Conservation (phyloP, 106 monocot species). For the Dioscorea alata region DNA sequence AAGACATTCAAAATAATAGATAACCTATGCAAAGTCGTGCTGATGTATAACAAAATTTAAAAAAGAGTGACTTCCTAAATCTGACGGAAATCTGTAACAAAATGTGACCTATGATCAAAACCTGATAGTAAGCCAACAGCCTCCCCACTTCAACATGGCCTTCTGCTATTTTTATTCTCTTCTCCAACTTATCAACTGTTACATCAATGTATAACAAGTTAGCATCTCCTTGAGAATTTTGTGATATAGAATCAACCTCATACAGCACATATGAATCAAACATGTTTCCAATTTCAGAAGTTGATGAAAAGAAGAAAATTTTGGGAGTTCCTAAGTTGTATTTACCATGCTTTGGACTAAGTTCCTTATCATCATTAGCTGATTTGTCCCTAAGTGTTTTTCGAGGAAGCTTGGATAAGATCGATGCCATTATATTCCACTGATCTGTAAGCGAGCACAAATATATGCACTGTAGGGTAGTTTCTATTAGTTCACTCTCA, state of each 20-base stretch:
- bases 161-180: slow-evolving; percentile 61
- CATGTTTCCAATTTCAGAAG: slow-evolving; percentile 14
- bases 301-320: slow-evolving; percentile 28
- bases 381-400: slow-evolving; percentile 44
- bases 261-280: neutral
- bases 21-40: no score
- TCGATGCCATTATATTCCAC: slow-evolving; percentile 81
- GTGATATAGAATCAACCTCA: slow-evolving; percentile 14
- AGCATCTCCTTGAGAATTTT: slow-evolving; percentile 12
- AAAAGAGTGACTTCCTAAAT: no score
- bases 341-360: slow-evolving; percentile 27
- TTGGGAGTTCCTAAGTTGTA: slow-evolving; percentile 26
- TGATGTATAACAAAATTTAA: no score
- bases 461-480: slow-evolving; percentile 67
- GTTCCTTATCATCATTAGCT: slow-evolving; percentile 14
- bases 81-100: no score
- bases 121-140: slow-evolving; percentile 94
- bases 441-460: slow-evolving; percentile 68
- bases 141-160: slow-evolving; percentile 94
- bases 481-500: slow-evolving; percentile 61
- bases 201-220: slow-evolving; percentile 15
- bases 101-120: slow-evolving; percentile 1
- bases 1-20: no score
- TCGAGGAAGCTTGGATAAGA: slow-evolving; percentile 68
- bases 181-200: slow-evolving; percentile 47